phyloP scores from a whole-genome alignment of 345 rosid species.

The Syzygium oleosum region DNA sequence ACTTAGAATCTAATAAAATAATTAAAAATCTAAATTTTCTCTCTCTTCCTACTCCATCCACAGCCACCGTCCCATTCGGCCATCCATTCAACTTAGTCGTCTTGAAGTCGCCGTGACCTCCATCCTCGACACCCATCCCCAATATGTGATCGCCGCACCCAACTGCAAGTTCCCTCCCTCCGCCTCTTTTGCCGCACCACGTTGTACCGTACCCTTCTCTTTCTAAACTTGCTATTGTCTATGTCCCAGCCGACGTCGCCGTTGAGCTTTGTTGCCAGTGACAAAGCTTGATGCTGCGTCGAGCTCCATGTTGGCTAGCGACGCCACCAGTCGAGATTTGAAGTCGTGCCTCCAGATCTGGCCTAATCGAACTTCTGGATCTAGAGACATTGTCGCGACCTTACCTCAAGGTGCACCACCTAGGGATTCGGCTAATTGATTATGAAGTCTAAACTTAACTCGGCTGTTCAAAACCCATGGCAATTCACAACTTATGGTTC shows the following conservation, averaged over 20 bases:
- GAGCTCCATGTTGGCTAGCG: neutral
- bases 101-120: too few relatives aligned
- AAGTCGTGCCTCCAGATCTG: too few relatives aligned
- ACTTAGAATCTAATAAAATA: neutral
- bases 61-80: neutral
- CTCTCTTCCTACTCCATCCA: neutral
- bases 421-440: too few relatives aligned
- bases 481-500: too few relatives aligned
- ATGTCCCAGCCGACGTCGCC: neutral
- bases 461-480: too few relatives aligned
- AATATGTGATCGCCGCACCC: neutral
- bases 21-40: neutral
- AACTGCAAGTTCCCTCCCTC: neutral
- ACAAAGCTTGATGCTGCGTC: neutral
- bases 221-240: neutral
- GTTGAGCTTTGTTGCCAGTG: neutral
- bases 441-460: too few relatives aligned
- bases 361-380: neutral
- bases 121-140: too few relatives aligned
- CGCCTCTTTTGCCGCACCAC: neutral
- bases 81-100: neutral
- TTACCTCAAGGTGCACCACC: too few relatives aligned
- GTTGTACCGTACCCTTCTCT: neutral
- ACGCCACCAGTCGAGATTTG: neutral
- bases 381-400: neutral